A percentile compares a stretch with the other conserved stretches of the same genome.
Conservation (phyloP, 306 rosid species). For the Acacia crassicarpa region DNA sequence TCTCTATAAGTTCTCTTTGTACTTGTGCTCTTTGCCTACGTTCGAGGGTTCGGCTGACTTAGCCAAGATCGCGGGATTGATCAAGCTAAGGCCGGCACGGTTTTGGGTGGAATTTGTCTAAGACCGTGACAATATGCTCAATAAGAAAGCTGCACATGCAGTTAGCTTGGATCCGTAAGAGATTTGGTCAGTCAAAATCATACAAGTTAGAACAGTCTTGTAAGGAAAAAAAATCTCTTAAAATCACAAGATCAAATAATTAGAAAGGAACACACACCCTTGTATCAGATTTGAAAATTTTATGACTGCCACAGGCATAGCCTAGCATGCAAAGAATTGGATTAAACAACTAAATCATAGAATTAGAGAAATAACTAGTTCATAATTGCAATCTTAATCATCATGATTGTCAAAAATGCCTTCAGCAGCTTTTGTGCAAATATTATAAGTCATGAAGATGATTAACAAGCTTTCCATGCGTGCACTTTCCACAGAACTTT, state of each 20-base stretch:
- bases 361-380: not conserved
- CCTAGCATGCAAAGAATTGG: not conserved
- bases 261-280: not conserved
- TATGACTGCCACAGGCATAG: not conserved
- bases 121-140: too few species aligned
- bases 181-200: conserved; percentile 17
- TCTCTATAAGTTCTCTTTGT: too few species aligned
- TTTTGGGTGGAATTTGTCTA: too few species aligned
- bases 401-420: conserved; percentile 8
- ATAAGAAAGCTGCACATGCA: not conserved
- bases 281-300: not conserved
- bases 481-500: not conserved
- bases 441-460: not conserved
- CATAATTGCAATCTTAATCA: not conserved
- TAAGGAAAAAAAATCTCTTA: not conserved
- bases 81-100: too few species aligned
- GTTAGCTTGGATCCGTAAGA: conserved; percentile 11
- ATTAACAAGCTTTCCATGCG: too few species aligned
- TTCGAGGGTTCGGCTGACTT: too few species aligned
- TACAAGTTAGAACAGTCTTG: not conserved
- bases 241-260: conserved; percentile 3
- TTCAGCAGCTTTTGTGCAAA: conserved; percentile 3
- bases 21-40: too few species aligned
- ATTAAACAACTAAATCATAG: not conserved
- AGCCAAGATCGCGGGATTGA: too few species aligned